Conservation (phyloP, 768 basidiomycete species). For the Lentinula aciculospora region DNA sequence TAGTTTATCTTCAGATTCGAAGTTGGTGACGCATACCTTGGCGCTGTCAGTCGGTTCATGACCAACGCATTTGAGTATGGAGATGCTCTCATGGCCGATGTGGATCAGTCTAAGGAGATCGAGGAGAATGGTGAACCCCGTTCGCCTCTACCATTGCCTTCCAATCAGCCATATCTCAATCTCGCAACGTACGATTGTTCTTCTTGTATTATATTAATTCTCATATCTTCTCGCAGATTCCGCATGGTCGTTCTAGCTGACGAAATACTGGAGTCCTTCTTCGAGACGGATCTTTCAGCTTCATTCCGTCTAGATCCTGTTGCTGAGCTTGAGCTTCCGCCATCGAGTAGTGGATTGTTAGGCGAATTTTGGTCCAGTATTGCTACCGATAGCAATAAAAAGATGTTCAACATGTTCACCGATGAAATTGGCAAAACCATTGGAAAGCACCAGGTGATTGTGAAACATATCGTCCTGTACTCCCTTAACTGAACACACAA, state of each 20-base stretch:
- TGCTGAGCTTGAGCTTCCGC: constrained; percentile 57
- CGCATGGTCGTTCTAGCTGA: constrained; percentile 98
- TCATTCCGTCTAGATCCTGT: constrained; percentile 80
- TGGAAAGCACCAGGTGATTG: constrained; percentile 77
- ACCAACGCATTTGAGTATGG: constrained; percentile 98
- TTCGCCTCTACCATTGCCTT: constrained; percentile 43
- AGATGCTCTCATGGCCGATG: constrained; percentile 75
- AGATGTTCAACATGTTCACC: constrained; percentile 87
- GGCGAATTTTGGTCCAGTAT: constrained; percentile 90
- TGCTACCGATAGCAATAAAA: constrained; percentile 87
- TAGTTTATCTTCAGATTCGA: constrained; percentile 99
- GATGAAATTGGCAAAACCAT: constrained; percentile 95
- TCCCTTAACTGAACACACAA: background rate
- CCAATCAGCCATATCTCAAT: constrained; percentile 90
- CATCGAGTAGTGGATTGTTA: constrained; percentile 55
- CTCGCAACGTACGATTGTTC: constrained; percentile 62
- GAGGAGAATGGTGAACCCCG: constrained; percentile 28
- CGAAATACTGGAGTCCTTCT: constrained; percentile 94
- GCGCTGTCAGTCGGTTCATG: constrained; percentile 95
- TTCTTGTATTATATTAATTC: background rate
- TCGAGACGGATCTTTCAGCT: constrained; percentile 83
- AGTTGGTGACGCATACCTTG: constrained; percentile 92
- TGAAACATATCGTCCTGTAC: background rate
- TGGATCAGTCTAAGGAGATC: constrained; percentile 20
- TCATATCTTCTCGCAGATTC: constrained; percentile 52